Conservation (phyloP, 495 filamentous ascomycete genomes). For the Aspergillus baeticus region DNA sequence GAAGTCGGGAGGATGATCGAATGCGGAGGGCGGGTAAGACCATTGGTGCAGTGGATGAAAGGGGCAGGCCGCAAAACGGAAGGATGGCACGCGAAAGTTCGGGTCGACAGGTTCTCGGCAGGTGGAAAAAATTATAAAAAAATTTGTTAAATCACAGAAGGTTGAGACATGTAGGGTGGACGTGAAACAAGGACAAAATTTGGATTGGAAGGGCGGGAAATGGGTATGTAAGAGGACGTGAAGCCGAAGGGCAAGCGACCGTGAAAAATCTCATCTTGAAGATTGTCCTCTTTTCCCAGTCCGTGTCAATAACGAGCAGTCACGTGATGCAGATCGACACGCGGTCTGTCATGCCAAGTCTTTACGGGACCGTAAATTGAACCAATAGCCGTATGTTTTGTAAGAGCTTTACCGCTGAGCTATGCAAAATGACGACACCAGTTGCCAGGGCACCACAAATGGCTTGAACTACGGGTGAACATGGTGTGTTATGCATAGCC, state of each 20-base stretch:
- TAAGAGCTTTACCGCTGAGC: conserved; percentile 8
- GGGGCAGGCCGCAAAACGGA: conserved; percentile 3
- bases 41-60: conserved; percentile 20
- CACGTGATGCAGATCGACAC: conserved; percentile 14
- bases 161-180: not conserved
- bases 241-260: conserved; percentile 6
- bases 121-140: conserved; percentile 7
- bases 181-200: conserved; percentile 8
- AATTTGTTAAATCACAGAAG: conserved; percentile 4
- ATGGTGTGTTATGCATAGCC: not conserved
- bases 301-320: not conserved
- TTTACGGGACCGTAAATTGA: conserved; percentile 1
- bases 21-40: conserved; percentile 17
- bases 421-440: conserved; percentile 18
- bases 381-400: conserved; percentile 15
- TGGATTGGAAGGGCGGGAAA: conserved; percentile 6
- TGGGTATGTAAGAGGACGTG: conserved; percentile 7
- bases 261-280: conserved; percentile 11
- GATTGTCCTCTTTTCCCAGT: not conserved
- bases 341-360: conserved; percentile 1
- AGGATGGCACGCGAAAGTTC: conserved; percentile 7
- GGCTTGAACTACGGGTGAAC: not conserved
- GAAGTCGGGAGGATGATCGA: conserved; percentile 2
- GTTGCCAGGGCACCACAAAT: conserved; percentile 7
- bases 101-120: not conserved